phyloP scores from a whole-genome alignment of 2,329 filamentous ascomycete genomes.

The Stagonosporopsis tanaceti region DNA sequence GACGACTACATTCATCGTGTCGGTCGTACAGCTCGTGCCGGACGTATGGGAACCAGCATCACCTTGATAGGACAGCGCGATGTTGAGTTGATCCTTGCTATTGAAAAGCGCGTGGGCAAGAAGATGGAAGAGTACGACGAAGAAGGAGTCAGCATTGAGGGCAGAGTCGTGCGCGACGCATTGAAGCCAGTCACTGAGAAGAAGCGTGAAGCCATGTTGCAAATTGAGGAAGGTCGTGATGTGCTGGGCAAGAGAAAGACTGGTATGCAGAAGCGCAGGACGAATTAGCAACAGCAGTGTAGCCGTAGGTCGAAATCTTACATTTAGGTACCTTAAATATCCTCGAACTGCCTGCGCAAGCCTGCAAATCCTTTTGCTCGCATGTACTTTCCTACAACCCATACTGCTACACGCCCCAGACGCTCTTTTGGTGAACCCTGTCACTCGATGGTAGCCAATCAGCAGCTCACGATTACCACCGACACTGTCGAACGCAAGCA shows the following conservation, averaged over 20 bases:
- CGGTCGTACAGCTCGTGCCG: constrained; percentile 92
- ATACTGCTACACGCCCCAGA: constrained; percentile 1
- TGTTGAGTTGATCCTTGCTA: constrained; percentile 87
- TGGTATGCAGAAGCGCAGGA: constrained; percentile 45
- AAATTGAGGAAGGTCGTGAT: constrained; percentile 91
- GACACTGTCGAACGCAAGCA: background rate
- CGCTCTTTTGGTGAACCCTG: constrained; percentile 1
- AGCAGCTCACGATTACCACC: constrained; percentile 4
- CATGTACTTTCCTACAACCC: background rate
- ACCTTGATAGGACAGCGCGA: constrained; percentile 94
- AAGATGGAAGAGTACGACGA: constrained; percentile 86
- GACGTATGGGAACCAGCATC: constrained; percentile 80
- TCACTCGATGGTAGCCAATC: background rate
- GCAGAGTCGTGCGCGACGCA: constrained; percentile 81
- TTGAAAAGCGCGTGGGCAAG: constrained; percentile 81
- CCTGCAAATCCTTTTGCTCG: background rate
- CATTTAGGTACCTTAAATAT: background rate
- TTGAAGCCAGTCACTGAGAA: constrained; percentile 93
- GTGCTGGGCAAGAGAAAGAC: constrained; percentile 80
- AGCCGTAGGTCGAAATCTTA: background rate
- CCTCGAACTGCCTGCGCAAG: background rate
- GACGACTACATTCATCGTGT: constrained; percentile 98
- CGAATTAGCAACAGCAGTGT: constrained; percentile 7
- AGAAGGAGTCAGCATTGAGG: constrained; percentile 93
- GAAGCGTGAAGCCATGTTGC: constrained; percentile 88